Evolutionary conservation across 1,139 yeast species (phyloP), one percentile per base, ranked within the genome.

Genomic region (Zygoascus sp.): DNA sequence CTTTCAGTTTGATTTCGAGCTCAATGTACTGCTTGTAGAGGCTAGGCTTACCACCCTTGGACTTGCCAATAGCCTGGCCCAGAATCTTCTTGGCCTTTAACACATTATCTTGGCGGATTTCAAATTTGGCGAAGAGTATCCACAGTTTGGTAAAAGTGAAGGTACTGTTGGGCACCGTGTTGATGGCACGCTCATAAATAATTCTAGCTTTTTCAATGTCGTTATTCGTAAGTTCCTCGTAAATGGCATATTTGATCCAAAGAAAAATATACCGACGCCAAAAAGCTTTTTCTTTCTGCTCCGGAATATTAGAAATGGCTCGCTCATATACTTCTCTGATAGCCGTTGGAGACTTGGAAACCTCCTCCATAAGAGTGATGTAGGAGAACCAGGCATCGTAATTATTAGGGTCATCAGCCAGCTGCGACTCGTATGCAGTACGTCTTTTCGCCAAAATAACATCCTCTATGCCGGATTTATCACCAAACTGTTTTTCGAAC

Each of bases 311-410:
- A 0, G 64, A 53, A 0, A 77, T 62, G 0, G 86, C 77, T 7
- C 73, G 64, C 47, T 77, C 79, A 57, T 74, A 81, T 1, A 69
- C 61, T 7, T 60, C 59, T 23, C 69, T 49, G 32, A 66, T 51
- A 36, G 60, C 63, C 50, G 55, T 53, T 45, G 60, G 48, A 30
- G 57, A 53, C 48, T 62, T 63, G 2, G 62, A 55, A 0, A 73
- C 67, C 27, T 70, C 69, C 46, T 67, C 68, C 28, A 79, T 54
- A 19, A 85, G 59, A 17, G 75, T 72, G 2, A 86, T 56, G 55
- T 81, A 81, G 0, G 78, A 63, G 88, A 95, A 88, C 97, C 97
- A 89, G 0, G 80, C 68, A 58, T 84, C 94, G 62, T 79, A 82
- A 63, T 87, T 86, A 1, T 53, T 43, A 0, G 87, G 81, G 49